These are phyloP conservation scores for Harrya chromipes DNA, from an alignment of 768 basidiomycete genomes.

Conservation along the genomic window DNA sequence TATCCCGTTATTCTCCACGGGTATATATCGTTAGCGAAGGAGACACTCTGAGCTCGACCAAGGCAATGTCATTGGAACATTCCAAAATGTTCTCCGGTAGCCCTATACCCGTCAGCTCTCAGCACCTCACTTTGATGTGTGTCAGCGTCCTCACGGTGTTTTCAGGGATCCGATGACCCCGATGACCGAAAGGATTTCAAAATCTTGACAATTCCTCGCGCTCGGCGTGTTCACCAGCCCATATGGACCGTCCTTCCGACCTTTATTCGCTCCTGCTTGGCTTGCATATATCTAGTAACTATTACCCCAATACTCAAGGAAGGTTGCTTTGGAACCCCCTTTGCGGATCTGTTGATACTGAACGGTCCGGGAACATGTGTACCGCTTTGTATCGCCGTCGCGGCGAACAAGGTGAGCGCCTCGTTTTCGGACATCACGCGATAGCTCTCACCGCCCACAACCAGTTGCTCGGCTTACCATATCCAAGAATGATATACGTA, in stretches of 20 bases:
- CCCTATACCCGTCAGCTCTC: constrained; percentile 15
- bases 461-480: constrained; percentile 72
- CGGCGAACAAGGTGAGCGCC: constrained; percentile 63
- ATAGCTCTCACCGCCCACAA: constrained; percentile 6
- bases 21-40: constrained; percentile 82
- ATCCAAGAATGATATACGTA: constrained; percentile 78
- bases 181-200: constrained; percentile 33
- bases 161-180: constrained; percentile 3
- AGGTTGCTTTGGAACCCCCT: constrained; percentile 25
- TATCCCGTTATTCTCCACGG: constrained; percentile 69
- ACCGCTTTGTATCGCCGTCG: constrained; percentile 66
- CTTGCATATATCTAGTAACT: constrained; percentile 60
- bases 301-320: constrained; percentile 44
- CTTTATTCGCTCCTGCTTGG: constrained; percentile 55
- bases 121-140: background rate
- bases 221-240: constrained; percentile 82
- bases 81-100: constrained; percentile 11
- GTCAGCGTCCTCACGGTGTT: constrained; percentile 8
- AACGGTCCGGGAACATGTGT: constrained; percentile 97
- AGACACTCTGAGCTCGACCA: constrained; percentile 72
- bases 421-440: background rate
- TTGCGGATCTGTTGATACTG: constrained; percentile 76
- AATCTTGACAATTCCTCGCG: constrained; percentile 76
- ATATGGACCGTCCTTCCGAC: constrained; percentile 67
- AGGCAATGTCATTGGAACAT: constrained; percentile 64